These are phyloP conservation scores for Wickerhamiella musiphila DNA, from an alignment of 805 yeast species.

Conservation along the genomic window DNA sequence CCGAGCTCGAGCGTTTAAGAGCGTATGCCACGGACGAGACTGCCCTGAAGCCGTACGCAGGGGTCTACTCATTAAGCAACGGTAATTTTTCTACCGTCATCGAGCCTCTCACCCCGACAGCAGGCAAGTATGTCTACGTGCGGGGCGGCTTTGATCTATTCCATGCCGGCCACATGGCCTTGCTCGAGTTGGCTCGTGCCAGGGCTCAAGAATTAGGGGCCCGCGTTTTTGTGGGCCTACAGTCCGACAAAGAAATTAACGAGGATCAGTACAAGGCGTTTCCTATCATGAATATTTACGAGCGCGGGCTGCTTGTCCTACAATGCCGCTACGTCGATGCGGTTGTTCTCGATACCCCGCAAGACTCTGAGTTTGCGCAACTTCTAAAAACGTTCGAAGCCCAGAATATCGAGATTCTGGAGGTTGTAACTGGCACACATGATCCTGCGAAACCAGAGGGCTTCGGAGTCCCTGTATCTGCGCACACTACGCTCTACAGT, in stretches of 20 bases:
- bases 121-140: conserved; percentile 30
- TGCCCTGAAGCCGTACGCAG: conserved; percentile 13
- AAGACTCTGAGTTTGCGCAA: conserved; percentile 29
- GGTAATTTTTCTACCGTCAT: conserved; percentile 1
- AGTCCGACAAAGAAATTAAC: conserved; percentile 40
- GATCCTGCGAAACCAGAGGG: conserved; percentile 23
- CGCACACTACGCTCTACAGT: conserved; percentile 35
- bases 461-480: too few species aligned
- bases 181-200: conserved; percentile 33
- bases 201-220: conserved; percentile 25
- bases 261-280: conserved; percentile 41
- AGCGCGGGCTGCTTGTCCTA: conserved; percentile 70
- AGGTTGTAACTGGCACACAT: conserved; percentile 24
- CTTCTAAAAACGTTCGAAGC: conserved; percentile 21
- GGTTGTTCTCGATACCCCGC: conserved; percentile 54
- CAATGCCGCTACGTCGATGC: conserved; percentile 79
- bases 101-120: conserved; percentile 8
- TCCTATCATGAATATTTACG: conserved; percentile 78
- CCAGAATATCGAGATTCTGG: conserved; percentile 29
- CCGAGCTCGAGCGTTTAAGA: conserved; percentile 8
- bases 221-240: conserved; percentile 49
- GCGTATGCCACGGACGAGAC: conserved; percentile 12
- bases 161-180: conserved; percentile 82
- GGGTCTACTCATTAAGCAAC: conserved; percentile 9
- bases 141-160: conserved; percentile 85